A percentile compares a stretch with the other conserved stretches of the same genome.
These are phyloP conservation scores for Paxillus involutus DNA, from an alignment of 768 basidiomycete genomes.

Conservation along the genomic window DNA sequence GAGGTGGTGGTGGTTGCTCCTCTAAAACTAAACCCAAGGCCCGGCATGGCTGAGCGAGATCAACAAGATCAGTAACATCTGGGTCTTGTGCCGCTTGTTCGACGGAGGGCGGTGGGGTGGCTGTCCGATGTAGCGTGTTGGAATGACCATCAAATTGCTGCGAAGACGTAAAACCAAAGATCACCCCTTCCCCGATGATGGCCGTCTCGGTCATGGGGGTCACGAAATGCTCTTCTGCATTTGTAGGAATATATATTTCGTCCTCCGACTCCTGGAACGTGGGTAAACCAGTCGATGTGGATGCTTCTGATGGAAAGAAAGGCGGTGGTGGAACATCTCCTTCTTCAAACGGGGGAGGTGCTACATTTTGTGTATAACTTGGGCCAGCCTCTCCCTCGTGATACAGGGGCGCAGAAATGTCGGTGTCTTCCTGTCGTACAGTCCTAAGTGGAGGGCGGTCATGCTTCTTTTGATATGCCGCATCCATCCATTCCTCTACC, in stretches of 20 bases:
- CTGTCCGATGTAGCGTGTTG: conserved; percentile 60
- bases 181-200: conserved; percentile 71
- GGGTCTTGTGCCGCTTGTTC: conserved; percentile 75
- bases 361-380: conserved; percentile 59
- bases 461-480: conserved; percentile 85
- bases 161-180: conserved; percentile 70
- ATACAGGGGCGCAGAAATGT: conserved; percentile 61
- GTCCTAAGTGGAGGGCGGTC: conserved; percentile 77
- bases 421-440: conserved; percentile 64
- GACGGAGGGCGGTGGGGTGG: conserved; percentile 74
- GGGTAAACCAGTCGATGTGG: conserved; percentile 60
- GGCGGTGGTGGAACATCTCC: conserved; percentile 75
- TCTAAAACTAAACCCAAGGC: conserved; percentile 60
- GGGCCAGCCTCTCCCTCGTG: conserved; percentile 75
- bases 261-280: conserved; percentile 81
- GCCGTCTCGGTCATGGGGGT: conserved; percentile 28
- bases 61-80: conserved; percentile 65
- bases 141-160: conserved; percentile 84
- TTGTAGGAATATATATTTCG: conserved; percentile 64
- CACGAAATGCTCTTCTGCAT: conserved; percentile 38
- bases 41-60: conserved; percentile 56
- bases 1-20: conserved; percentile 65
- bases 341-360: conserved; percentile 86
- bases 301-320: conserved; percentile 53
- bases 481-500: conserved; percentile 68